These are phyloP conservation scores for Sugiyamaella grinbergsii DNA, from an alignment of 1,139 yeast species.

Conservation along the genomic window DNA sequence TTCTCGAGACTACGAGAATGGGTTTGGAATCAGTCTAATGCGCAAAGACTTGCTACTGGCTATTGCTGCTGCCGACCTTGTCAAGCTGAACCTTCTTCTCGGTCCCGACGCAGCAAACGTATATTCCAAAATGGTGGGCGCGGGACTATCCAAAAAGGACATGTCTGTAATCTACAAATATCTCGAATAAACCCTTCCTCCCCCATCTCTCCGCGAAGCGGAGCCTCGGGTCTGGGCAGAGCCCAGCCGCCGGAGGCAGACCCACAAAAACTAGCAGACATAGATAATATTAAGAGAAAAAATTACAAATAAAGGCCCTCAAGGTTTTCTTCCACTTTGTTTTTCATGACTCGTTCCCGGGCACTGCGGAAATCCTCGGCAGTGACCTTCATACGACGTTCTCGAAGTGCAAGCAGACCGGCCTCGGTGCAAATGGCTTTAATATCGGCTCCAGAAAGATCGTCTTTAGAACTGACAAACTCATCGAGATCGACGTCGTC, in stretches of 20 bases:
- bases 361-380: slow-evolving; percentile 95
- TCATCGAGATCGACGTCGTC: slow-evolving; percentile 89
- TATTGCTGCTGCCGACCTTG: slow-evolving; percentile 48
- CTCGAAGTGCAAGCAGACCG: slow-evolving; percentile 92
- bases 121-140: slow-evolving; percentile 36
- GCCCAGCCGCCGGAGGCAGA: slow-evolving; percentile 10
- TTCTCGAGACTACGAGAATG: slow-evolving; percentile 54
- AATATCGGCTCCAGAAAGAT: slow-evolving; percentile 95
- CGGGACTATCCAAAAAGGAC: slow-evolving; percentile 36
- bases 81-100: slow-evolving; percentile 34
- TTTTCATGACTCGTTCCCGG: slow-evolving; percentile 94
- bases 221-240: slow-evolving; percentile 7
- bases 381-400: slow-evolving; percentile 97
- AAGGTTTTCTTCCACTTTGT: slow-evolving; percentile 93
- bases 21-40: slow-evolving; percentile 58
- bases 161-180: slow-evolving; percentile 41
- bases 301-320: slow-evolving; percentile 85
- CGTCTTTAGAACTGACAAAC: slow-evolving; percentile 89
- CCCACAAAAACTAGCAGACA: background rate
- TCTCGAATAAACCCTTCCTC: slow-evolving; percentile 27
- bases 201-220: background rate
- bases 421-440: slow-evolving; percentile 99
- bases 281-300: slow-evolving; percentile 4
- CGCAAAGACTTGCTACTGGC: slow-evolving; percentile 62
- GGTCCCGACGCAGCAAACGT: slow-evolving; percentile 37